Base-by-base conservation (phyloP, 257 asterid species). In the Solanum virginianum region DNA sequence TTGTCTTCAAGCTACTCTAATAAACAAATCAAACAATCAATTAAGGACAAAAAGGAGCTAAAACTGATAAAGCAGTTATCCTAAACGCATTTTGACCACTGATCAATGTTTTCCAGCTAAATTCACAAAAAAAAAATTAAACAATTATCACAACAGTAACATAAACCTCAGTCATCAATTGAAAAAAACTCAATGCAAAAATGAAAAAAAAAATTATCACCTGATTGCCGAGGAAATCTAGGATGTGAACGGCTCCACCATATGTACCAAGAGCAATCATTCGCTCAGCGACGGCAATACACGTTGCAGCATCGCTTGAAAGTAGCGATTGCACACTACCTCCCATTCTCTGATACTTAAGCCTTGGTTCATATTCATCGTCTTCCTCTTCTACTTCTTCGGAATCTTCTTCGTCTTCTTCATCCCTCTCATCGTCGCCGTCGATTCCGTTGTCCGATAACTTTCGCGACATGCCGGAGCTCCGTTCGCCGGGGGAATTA, bases 281-380 rank as follows among this genome's bases (percentile, higher is more conserved):
- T 84, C 99, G 97, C 63, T 97, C 99, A 9, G 99, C 93, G 5
- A 95, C 93, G 39, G 98, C 91, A 56, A 97, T 90, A 86, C 99
- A 94, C 4, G 98, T 90, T 82, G 98, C 99, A 84, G 98, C 97
- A 88, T 95, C 98, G 88, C 83, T 88, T 22, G 93, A 94, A 22
- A 97, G 92, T 82, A 97, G 96, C 80, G 95, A 36, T 14, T 97
- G 98, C 80, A 95, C 94, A 88, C 98, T 95, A 85, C 98, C 98
- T 57, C 98, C 98, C 98, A 97, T 97, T 41, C 99, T 89, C 91
- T 97, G 99, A 90, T 97, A 97, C 94, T 97, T 97, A 29, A 97
- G 94, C 59, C 98, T 87, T 41, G 98, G 99, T 89, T 97, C 99
- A 45, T 96, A 98, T 70, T 91, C 98, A 36, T 89, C 94, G 13